These are phyloP conservation scores for Nannochloropsis gaditana DNA, from an alignment of 108 stramenopile species.

Conservation along the genomic window DNA sequence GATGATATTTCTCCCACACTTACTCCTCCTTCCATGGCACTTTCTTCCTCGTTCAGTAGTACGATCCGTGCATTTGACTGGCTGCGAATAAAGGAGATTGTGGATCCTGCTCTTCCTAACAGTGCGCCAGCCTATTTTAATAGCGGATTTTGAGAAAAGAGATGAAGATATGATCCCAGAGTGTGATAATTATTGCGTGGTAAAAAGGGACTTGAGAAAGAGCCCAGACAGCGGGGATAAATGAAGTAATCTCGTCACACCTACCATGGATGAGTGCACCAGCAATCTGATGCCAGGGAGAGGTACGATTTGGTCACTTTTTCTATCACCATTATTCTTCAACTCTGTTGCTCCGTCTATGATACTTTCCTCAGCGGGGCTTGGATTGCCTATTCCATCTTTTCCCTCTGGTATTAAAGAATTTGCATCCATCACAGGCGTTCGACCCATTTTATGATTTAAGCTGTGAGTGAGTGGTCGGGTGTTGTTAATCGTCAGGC, in stretches of 20 bases:
- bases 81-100: neutral
- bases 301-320: neutral
- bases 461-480: too few species aligned
- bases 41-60: neutral
- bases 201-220: neutral
- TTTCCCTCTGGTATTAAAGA: too few species aligned
- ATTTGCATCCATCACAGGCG: too few species aligned
- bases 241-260: neutral
- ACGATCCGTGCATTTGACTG: neutral
- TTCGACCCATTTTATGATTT: too few species aligned
- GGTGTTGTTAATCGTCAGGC: too few species aligned
- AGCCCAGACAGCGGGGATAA: neutral
- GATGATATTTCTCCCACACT: neutral
- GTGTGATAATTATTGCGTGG: neutral
- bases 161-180: neutral
- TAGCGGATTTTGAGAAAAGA: neutral
- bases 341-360: too few species aligned
- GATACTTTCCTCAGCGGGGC: too few species aligned
- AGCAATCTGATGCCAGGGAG: neutral
- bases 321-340: too few species aligned
- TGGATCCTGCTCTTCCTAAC: neutral
- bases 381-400: too few species aligned
- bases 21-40: neutral
- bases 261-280: neutral
- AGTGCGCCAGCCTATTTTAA: neutral